phyloP scores from a whole-genome alignment of 352 stramenopile species.

The Aphanomyces cochlioides region DNA sequence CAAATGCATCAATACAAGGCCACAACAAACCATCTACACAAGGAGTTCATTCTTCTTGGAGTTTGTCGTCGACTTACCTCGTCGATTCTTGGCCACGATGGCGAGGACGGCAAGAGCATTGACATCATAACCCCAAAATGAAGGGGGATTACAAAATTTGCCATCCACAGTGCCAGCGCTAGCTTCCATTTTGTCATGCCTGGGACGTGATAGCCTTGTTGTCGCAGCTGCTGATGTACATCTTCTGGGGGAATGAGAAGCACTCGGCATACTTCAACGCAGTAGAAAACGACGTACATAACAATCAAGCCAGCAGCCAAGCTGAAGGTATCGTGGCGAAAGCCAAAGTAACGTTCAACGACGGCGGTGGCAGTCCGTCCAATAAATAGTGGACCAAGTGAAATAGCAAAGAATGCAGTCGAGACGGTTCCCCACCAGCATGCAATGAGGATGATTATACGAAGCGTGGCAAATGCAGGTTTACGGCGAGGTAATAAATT shows the following conservation, averaged over 20 bases:
- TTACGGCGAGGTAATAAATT: conserved; percentile 51
- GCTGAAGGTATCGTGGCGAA: conserved; percentile 70
- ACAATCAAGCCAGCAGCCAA: conserved; percentile 71
- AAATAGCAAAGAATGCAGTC: conserved; percentile 46
- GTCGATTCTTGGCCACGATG: conserved; percentile 42
- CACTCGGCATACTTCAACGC: conserved; percentile 51
- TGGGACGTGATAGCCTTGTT: conserved; percentile 63
- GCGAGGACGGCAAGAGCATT: conserved; percentile 45
- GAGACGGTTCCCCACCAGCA: conserved; percentile 62
- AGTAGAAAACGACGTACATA: conserved; percentile 65
- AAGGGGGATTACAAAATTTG: conserved; percentile 63
- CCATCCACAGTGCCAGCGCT: conserved; percentile 50
- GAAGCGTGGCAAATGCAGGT: conserved; percentile 50
- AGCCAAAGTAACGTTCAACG: conserved; percentile 67
- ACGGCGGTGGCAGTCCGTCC: conserved; percentile 62
- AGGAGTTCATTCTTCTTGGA: neutral
- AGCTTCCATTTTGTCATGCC: conserved; percentile 56
- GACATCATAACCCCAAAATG: conserved; percentile 35
- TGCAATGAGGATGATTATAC: conserved; percentile 49
- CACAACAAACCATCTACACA: conserved; percentile 35
- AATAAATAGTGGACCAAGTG: conserved; percentile 69
- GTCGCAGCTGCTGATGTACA: conserved; percentile 51
- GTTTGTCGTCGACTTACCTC: conserved; percentile 21
- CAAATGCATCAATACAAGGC: conserved; percentile 70
- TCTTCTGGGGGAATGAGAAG: conserved; percentile 57